Evolutionary conservation across 176 grass and related monocot genomes (phyloP).

Genomic region (Dactylis glomerata): DNA sequence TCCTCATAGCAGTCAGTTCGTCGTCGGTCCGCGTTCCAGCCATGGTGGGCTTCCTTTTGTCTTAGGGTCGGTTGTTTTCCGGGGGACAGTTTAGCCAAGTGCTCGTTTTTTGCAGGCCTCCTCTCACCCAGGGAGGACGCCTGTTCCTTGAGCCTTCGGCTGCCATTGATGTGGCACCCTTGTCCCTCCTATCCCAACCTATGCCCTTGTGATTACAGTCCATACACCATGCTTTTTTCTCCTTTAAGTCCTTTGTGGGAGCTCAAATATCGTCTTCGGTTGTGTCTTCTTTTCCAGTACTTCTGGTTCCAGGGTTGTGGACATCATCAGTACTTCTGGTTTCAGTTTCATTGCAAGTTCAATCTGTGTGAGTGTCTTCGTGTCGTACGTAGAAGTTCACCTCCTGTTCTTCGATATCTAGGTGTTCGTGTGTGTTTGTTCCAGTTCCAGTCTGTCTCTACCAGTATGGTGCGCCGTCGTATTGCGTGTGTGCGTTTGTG

Average conservation of each 20-base stretch:
- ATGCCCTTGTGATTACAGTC: constrained; percentile 44
- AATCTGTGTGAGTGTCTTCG: not conserved
- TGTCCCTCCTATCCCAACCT: constrained; percentile 54
- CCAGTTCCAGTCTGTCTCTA: not conserved
- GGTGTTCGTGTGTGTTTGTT: constrained; percentile 27
- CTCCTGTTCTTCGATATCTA: constrained; percentile 18
- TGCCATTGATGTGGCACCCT: constrained; percentile 29
- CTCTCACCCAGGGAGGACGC: not conserved
- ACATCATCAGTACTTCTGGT: constrained; percentile 11
- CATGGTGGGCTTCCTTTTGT: constrained; percentile 55
- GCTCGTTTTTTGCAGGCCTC: constrained; percentile 66
- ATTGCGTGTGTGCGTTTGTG: constrained; percentile 13
- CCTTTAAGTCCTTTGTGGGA: constrained; percentile 43
- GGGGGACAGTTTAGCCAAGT: constrained; percentile 37
- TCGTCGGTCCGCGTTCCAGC: constrained; percentile 47
- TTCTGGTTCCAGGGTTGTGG: constrained; percentile 34
- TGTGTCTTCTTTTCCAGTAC: constrained; percentile 40
- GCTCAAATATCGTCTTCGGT: constrained; percentile 39
- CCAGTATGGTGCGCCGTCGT: not conserved
- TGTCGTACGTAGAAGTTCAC: not conserved
- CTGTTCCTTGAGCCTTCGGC: constrained; percentile 65
- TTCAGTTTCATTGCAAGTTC: constrained; percentile 26
- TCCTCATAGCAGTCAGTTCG: constrained; percentile 25
- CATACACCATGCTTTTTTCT: constrained; percentile 50
- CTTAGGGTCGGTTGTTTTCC: constrained; percentile 55